Evolutionary conservation across 2,329 filamentous ascomycete genomes (phyloP).

Genomic region (Capronia coronata): DNA sequence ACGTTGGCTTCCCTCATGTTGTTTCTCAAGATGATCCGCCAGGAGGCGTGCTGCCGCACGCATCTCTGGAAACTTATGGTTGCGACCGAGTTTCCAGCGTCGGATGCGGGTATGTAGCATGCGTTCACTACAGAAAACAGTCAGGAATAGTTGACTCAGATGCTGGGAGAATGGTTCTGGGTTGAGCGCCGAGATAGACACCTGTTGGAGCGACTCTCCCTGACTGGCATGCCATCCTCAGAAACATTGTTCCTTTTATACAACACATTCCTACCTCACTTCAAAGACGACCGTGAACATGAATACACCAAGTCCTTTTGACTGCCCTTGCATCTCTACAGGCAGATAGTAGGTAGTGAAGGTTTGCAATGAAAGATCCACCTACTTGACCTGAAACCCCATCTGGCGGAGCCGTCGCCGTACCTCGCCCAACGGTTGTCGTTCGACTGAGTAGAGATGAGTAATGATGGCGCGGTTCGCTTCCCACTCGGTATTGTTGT

Average conservation of each 20-base stretch:
- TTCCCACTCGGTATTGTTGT: constrained; percentile 8
- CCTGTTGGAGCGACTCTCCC: too few species aligned
- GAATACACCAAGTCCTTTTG: neutral
- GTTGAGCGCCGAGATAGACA: too few species aligned
- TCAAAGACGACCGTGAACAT: too few species aligned
- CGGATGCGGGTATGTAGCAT: constrained; percentile 14
- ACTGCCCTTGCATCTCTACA: neutral
- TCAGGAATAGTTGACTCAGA: neutral
- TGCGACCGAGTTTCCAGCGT: constrained; percentile 13
- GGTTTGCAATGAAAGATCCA: neutral
- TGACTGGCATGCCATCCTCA: too few species aligned
- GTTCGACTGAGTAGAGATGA: constrained; percentile 1
- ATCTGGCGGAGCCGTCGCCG: constrained; percentile 1
- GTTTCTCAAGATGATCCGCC: neutral
- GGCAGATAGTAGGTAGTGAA: neutral
- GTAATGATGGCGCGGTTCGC: constrained; percentile 5
- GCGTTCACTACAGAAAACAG: constrained; percentile 5
- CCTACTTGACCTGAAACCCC: constrained; percentile 10
- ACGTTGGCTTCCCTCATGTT: neutral
- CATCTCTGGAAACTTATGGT: constrained; percentile 14
- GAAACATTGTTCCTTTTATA: neutral
- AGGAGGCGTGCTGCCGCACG: constrained; percentile 8
- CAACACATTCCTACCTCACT: neutral
- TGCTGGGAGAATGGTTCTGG: too few species aligned
- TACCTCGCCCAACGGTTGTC: neutral